Evolutionary conservation across 2,329 filamentous ascomycete species (phyloP), one percentile per base, ranked within the genome.

Genomic region (Calonectria pauciramosa): DNA sequence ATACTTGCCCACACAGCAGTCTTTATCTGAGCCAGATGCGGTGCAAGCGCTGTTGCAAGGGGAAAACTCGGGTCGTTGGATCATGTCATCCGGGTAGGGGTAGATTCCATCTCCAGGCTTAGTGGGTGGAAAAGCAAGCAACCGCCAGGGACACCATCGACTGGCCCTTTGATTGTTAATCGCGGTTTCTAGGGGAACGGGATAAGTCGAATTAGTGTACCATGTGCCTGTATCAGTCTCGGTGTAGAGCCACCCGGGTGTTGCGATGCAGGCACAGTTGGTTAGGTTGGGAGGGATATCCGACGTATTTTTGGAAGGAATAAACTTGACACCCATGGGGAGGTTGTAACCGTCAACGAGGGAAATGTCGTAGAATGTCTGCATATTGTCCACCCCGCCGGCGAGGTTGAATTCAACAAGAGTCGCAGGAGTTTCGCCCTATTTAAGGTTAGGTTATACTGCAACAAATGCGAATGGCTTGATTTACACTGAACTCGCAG

Each of bases 341-440:
- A 96, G 85, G 82, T 96, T 96, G 89, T 96, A 96, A 64, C 95
- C 95, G 82, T 97, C 95, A 28, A 97, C 95, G 3, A 96, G 88
- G 51, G 94, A 96, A 76, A 97, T 94, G 83, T 97, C 95, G 85
- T 96, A 96, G 83, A 95, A 97, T 13, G 92, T 94, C 82, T 96
- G 93, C 73, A 82, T 85, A 64, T 87, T 86, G 28, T 88, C 87
- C 54, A 89, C 86, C 36, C 93, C 93, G 34, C 93, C 94, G 65
- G 91, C 90, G 20, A 96, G 89, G 70, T 93, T 95, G 85, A 97
- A 96, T 82, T 97, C 95, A 49, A 94, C 94, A 16, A 97, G 89
- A 1, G 94, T 96, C 18, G 92, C 92, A 14, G 95, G 95, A 36
- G 92, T 90, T 71, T 91, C 89, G 23, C 95, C 94, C 93, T 94